phyloP scores from a whole-genome alignment of 1,284 basidiomycete genomes.

The Entoloma clypeatum region DNA sequence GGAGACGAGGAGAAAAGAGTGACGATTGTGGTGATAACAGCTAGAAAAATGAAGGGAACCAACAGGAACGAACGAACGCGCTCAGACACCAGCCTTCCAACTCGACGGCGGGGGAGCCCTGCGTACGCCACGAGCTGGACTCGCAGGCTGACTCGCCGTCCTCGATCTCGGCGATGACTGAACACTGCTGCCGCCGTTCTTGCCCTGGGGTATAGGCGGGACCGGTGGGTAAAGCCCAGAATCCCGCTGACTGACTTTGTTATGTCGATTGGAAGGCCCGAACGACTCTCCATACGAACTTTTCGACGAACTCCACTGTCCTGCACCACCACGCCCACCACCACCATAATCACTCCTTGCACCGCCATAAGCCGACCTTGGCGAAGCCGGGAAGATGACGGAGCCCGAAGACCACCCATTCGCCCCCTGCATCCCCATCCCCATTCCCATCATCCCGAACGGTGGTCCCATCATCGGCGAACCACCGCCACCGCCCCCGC shows the following conservation, averaged over 20 bases:
- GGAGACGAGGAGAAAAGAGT: conserved; percentile 4
- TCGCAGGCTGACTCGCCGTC: conserved; percentile 55
- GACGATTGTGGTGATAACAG: conserved; percentile 7
- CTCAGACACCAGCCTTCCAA: conserved; percentile 43
- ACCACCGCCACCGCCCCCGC: conserved; percentile 35
- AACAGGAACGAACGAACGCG: conserved; percentile 8
- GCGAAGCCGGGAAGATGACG: conserved; percentile 45
- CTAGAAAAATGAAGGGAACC: conserved; percentile 8
- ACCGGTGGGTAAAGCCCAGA: conserved; percentile 37
- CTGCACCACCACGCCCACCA: conserved; percentile 31
- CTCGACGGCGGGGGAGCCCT: conserved; percentile 55
- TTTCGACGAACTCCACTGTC: conserved; percentile 55
- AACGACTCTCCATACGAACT: conserved; percentile 67
- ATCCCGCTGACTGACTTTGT: conserved; percentile 24
- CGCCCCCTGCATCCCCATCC: conserved; percentile 35
- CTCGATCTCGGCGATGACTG: conserved; percentile 35
- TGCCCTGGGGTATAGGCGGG: conserved; percentile 31
- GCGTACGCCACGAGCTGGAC: conserved; percentile 27
- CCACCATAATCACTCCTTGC: conserved; percentile 55
- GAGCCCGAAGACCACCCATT: conserved; percentile 39
- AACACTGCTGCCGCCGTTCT: conserved; percentile 19
- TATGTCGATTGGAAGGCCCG: conserved; percentile 36
- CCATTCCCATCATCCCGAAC: conserved; percentile 39
- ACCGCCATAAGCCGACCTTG: conserved; percentile 56
- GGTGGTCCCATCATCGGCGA: conserved; percentile 24